phyloP scores from a whole-genome alignment of 345 rosid genomes.

The Schrenkiella parvula region DNA sequence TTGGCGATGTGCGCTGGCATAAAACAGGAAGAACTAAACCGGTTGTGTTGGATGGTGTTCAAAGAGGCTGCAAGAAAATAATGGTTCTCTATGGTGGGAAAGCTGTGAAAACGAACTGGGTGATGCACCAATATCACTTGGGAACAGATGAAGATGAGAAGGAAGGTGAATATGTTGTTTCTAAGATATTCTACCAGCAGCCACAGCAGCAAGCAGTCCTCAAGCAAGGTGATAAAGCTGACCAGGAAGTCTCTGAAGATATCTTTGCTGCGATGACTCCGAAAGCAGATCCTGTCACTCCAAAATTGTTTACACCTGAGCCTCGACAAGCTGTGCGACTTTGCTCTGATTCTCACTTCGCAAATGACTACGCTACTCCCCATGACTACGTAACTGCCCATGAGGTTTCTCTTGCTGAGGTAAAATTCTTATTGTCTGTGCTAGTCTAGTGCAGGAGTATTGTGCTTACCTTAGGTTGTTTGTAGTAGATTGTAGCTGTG shows the following conservation, averaged over 20 bases:
- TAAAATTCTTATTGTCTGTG: conserved; percentile 22
- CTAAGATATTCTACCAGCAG: conserved; percentile 82
- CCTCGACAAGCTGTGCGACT: conserved; percentile 47
- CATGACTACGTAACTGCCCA: conserved; percentile 18
- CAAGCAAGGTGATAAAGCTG: conserved; percentile 55
- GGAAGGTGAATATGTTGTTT: conserved; percentile 76
- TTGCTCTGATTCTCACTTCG: conserved; percentile 34
- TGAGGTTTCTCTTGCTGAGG: conserved; percentile 42
- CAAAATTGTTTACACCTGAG: conserved; percentile 64
- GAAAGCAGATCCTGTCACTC: conserved; percentile 72
- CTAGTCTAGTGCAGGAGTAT: not conserved
- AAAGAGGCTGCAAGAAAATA: conserved; percentile 80
- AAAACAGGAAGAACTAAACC: conserved; percentile 93
- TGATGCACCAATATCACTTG: conserved; percentile 96
- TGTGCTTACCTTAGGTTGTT: not conserved
- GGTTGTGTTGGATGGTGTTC: conserved; percentile 69
- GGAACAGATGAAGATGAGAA: conserved; percentile 90
- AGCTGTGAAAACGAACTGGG: conserved; percentile 87
- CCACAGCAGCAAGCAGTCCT: conserved; percentile 48
- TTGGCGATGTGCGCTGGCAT: conserved; percentile 94
- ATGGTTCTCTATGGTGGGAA: conserved; percentile 97
- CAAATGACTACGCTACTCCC: conserved; percentile 16
- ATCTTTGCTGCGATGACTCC: conserved; percentile 30
- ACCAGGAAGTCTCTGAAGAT: conserved; percentile 44
- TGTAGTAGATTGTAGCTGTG: not conserved